Conservation (phyloP, 495 filamentous ascomycete species). For the Thozetella sp. region DNA sequence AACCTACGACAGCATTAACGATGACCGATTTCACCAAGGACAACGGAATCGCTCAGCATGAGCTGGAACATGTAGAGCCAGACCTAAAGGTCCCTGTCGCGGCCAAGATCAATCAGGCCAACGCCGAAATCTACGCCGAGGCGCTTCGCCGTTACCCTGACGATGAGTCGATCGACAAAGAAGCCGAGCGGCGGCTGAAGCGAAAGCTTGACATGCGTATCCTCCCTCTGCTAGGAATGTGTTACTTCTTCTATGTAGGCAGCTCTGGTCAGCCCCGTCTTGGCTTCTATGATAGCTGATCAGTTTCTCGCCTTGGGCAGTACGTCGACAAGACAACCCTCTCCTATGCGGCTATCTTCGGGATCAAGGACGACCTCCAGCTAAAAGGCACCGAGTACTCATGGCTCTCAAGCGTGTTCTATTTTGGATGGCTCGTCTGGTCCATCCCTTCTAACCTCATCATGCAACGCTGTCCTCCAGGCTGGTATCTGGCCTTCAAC, state of each 20-base stretch:
- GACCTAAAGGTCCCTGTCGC: conserved; percentile 2
- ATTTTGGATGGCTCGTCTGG: conserved; percentile 59
- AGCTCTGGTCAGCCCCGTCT: too few relatives aligned
- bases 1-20: too few relatives aligned
- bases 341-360: conserved; percentile 47
- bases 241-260: conserved; percentile 55
- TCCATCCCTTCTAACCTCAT: conserved; percentile 52
- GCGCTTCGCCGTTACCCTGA: conserved; percentile 16
- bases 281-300: not conserved
- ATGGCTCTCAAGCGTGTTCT: conserved; percentile 61
- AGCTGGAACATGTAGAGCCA: conserved; percentile 7
- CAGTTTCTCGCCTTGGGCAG: too few relatives aligned
- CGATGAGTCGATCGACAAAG: conserved; percentile 16
- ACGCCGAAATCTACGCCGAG: conserved; percentile 12
- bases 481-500: conserved; percentile 58
- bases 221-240: conserved; percentile 49
- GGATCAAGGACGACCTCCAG: conserved; percentile 46
- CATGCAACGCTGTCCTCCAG: conserved; percentile 59
- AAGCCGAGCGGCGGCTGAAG: conserved; percentile 3
- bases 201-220: conserved; percentile 21
- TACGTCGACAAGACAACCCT: conserved; percentile 55
- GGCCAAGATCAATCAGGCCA: conserved; percentile 4
- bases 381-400: conserved; percentile 52
- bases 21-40: too few relatives aligned
- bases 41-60: not conserved